Base-by-base conservation (phyloP, 441 rosid species). In the Rhodomyrtus psidioides region DNA sequence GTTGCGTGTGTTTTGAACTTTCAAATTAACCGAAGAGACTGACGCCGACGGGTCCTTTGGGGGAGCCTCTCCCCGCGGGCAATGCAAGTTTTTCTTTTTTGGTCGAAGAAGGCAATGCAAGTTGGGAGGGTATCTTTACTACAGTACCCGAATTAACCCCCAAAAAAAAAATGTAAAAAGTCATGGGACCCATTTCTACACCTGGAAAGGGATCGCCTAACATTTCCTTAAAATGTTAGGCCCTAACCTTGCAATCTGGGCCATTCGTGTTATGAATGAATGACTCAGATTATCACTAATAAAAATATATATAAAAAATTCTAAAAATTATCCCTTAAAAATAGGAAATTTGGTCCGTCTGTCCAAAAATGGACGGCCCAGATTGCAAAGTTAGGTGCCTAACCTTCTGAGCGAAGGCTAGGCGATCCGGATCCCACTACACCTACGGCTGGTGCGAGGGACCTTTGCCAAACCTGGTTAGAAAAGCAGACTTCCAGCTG, bases 371-470 rank as follows among this genome's bases (percentile, higher is more conserved):
- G n/a, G n/a, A n/a, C n/a, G n/a, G n/a, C n/a, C n/a, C n/a, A n/a
- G n/a, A n/a, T n/a, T n/a, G n/a, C n/a, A n/a, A n/a, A n/a, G n/a
- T n/a, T n/a, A n/a, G n/a, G n/a, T n/a, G n/a, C n/a, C n/a, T n/a
- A n/a, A n/a, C n/a, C n/a, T n/a, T n/a, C n/a, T n/a, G n/a, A n/a
- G n/a, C n/a, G n/a, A n/a, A n/a, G n/a, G n/a, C n/a, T n/a, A n/a
- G n/a, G n/a, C n/a, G n/a, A n/a, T n/a, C n/a, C n/a, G n/a, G n/a
- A n/a, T n/a, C n/a, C n/a, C n/a, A n/a, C 21, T 4, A 28, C 21
- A 7, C 16, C 1, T 17, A 3, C 42, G 2, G 30, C 6, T 0
- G 1, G 3, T 60, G 42, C 23, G 1, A 28, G 23, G 16, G 30
- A 28, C 12, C 42, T 28, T 60, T 60, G 39, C 42, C 23, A 60